Evolutionary conservation across 768 basidiomycete species (phyloP).

Genomic region (Boletus subparvulus): DNA sequence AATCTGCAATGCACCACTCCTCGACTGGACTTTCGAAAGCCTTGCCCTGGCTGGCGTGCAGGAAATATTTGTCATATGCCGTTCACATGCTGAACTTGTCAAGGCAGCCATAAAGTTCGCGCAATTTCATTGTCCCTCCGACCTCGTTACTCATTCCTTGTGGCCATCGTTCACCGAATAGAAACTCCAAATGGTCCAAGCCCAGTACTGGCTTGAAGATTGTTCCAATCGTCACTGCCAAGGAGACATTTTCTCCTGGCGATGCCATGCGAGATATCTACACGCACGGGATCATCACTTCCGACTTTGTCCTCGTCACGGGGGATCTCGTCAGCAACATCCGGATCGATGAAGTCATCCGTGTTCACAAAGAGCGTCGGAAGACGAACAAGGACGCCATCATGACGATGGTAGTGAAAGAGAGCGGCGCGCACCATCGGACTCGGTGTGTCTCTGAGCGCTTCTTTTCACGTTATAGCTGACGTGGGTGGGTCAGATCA

Average conservation of each 20-base stretch:
- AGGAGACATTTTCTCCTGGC: slow-evolving; percentile 84
- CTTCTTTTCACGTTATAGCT: neutral
- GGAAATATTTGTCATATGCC: slow-evolving; percentile 93
- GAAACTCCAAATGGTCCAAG: slow-evolving; percentile 84
- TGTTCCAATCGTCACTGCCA: slow-evolving; percentile 80
- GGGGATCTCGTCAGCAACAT: slow-evolving; percentile 94
- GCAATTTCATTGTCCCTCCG: slow-evolving; percentile 11
- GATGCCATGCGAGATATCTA: slow-evolving; percentile 95
- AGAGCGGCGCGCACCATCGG: slow-evolving; percentile 67
- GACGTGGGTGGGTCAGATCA: slow-evolving; percentile 44
- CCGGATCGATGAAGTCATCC: slow-evolving; percentile 84
- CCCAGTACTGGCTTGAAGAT: slow-evolving; percentile 79
- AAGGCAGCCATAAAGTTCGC: slow-evolving; percentile 80
- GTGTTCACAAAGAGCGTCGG: slow-evolving; percentile 83
- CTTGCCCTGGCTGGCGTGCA: slow-evolving; percentile 93
- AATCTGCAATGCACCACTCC: slow-evolving; percentile 87
- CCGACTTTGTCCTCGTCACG: slow-evolving; percentile 88
- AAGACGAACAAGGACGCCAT: slow-evolving; percentile 89
- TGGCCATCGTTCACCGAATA: slow-evolving; percentile 28
- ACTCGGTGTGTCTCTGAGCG: slow-evolving; percentile 54
- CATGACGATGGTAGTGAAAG: slow-evolving; percentile 94
- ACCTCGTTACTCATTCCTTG: slow-evolving; percentile 6
- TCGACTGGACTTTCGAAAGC: slow-evolving; percentile 97
- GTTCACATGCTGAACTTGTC: slow-evolving; percentile 85
- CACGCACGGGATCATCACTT: slow-evolving; percentile 84